Evolutionary conservation across 148 eudicot genomes (phyloP).

Genomic region (Hydrangea macrophylla): DNA sequence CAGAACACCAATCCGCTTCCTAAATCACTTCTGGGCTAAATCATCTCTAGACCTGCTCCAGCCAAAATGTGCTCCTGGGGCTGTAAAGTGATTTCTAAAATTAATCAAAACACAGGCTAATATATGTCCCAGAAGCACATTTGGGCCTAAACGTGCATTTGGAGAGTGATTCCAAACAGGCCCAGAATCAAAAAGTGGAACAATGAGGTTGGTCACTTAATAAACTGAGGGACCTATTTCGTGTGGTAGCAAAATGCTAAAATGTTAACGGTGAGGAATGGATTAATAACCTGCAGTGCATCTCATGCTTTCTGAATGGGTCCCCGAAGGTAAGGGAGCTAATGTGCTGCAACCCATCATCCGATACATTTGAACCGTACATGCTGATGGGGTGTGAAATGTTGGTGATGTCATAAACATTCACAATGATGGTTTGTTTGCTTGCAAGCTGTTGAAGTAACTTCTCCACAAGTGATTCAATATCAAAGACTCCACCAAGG

Average conservation of each 20-base stretch:
- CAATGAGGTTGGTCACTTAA: slow-evolving; percentile 3
- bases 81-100: no score
- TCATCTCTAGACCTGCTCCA: no score
- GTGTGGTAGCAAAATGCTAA: not conserved
- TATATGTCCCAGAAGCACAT: no score
- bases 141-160: no score
- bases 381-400: slow-evolving; percentile 72
- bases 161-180: not conserved
- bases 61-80: no score
- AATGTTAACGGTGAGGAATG: not conserved
- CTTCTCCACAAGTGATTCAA: slow-evolving; percentile 94
- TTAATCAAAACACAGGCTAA: no score
- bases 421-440: slow-evolving; percentile 86
- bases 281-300: slow-evolving; percentile 75
- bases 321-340: slow-evolving; percentile 86
- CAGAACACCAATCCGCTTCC: no score
- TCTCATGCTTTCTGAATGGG: slow-evolving; percentile 87
- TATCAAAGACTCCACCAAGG: slow-evolving; percentile 90
- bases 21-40: no score
- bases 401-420: slow-evolving; percentile 85
- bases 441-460: slow-evolving; percentile 96
- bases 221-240: slow-evolving; percentile 1
- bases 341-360: slow-evolving; percentile 57
- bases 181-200: not conserved
- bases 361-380: slow-evolving; percentile 67